phyloP scores from a whole-genome alignment of 2,329 filamentous ascomycete genomes.

The Talaromyces sp. region DNA sequence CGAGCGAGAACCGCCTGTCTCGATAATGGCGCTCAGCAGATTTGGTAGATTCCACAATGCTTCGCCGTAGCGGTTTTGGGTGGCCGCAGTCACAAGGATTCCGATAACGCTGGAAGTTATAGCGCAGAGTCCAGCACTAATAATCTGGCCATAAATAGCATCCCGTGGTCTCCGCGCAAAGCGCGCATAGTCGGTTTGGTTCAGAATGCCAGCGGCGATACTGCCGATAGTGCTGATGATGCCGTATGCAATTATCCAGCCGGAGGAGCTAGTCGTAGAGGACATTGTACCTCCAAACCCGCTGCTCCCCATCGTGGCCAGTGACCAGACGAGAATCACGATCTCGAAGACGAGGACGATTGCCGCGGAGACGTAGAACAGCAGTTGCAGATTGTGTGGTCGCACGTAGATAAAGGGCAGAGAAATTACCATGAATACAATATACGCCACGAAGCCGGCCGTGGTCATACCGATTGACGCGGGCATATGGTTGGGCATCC shows the following conservation, averaged over 20 bases:
- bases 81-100: constrained; percentile 27
- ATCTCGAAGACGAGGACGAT: constrained; percentile 41
- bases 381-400: constrained; percentile 41
- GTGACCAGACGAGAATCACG: constrained; percentile 42
- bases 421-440: constrained; percentile 43
- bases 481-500: constrained; percentile 42
- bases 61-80: constrained; percentile 23
- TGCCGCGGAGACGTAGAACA: constrained; percentile 40
- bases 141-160: constrained; percentile 22
- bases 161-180: constrained; percentile 22
- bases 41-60: constrained; percentile 25
- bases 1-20: constrained; percentile 19
- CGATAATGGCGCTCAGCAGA: constrained; percentile 22
- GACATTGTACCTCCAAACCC: constrained; percentile 35
- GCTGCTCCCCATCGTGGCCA: constrained; percentile 39
- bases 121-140: constrained; percentile 22
- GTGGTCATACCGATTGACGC: constrained; percentile 42
- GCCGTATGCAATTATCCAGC: constrained; percentile 25
- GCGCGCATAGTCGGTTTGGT: constrained; percentile 30
- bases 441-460: constrained; percentile 42
- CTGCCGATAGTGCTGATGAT: constrained; percentile 29
- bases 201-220: constrained; percentile 28
- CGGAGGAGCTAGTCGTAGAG: constrained; percentile 17
- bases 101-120: constrained; percentile 24
- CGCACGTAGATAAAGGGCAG: constrained; percentile 44